These are phyloP conservation scores for Hypoxylon sp. DNA, from an alignment of 2,329 filamentous ascomycete species.

Conservation along the genomic window DNA sequence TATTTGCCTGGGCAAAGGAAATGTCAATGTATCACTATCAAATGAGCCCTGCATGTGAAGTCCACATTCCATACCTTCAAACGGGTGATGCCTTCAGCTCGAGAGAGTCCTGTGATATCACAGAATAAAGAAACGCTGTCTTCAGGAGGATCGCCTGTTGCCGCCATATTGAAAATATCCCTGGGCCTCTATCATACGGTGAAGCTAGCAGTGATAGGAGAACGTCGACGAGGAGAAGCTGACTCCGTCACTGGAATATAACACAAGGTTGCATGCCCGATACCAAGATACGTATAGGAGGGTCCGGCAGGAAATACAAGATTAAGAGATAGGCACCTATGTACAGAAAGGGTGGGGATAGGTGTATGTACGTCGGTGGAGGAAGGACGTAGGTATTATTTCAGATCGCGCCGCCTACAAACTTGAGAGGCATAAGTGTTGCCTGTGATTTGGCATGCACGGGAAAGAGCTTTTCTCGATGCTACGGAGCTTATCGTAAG, in stretches of 20 bases:
- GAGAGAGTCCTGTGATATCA: slow-evolving; percentile 40
- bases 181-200: background rate
- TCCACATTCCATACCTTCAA: slow-evolving; percentile 44
- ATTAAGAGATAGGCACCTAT: background rate
- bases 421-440: background rate
- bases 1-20: slow-evolving; percentile 55
- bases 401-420: background rate
- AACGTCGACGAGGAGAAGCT: background rate
- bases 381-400: background rate
- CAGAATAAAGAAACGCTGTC: slow-evolving; percentile 37
- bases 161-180: slow-evolving; percentile 43
- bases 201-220: background rate
- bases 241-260: background rate
- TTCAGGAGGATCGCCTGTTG: slow-evolving; percentile 41
- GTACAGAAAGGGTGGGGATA: background rate
- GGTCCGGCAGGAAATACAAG: no score
- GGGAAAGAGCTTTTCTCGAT: slow-evolving; percentile 8
- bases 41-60: slow-evolving; percentile 14
- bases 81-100: slow-evolving; percentile 44
- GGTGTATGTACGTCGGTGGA: background rate
- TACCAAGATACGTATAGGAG: background rate
- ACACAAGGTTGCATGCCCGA: background rate
- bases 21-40: slow-evolving; percentile 2
- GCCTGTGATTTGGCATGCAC: slow-evolving; percentile 5
- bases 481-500: background rate